Evolutionary conservation across 2,329 filamentous ascomycete species (phyloP), one percentile per base, ranked within the genome.

Genomic region (Bimuria novae-zelandiae): DNA sequence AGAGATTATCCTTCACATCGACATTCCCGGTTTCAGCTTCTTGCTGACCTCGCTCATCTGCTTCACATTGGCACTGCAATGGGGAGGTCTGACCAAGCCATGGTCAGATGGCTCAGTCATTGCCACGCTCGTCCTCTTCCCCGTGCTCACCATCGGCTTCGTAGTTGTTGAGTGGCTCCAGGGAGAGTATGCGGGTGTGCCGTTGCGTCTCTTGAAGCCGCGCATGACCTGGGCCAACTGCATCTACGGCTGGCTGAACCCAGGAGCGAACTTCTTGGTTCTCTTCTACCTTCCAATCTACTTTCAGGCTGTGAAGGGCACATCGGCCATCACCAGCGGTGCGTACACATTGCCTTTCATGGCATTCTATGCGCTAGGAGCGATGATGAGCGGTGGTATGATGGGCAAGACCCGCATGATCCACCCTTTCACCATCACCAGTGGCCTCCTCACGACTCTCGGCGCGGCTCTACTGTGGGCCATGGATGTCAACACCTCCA

Each of bases 231-330:
- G 55, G 64, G 57, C 45, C 62, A 75, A 42, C 64, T 68, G 4
- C 12, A 5, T 52, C 11, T 47, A 14, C 69, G 58, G 22, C 61
- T 76, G 7, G 61, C 57, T 59, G 75, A 73, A 48, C n/a, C n/a
- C n/a, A n/a, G n/a, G n/a, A n/a, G n/a, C n/a, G n/a, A n/a, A n/a
- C n/a, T n/a, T n/a, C n/a, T 25, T 75, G 10, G 44, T 74, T 1
- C 56, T 78, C 5, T 79, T 77, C 63, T 79, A 77, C 57, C 62
- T 79, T 1, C 77, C 77, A 4, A 75, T 81, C 30, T 80, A 78
- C 59, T 81, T 81, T 65, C 79, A 81, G 59, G 63, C 69, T 0
- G 69, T 79, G 4, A 59, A 63, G 11, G 67, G 67, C 23, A 62
- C 68, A 7, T 68, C 56, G 4, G 68, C 78, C 1, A 61, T 69